phyloP scores from a whole-genome alignment of 768 basidiomycete species.

The Collybiopsis confluens region DNA sequence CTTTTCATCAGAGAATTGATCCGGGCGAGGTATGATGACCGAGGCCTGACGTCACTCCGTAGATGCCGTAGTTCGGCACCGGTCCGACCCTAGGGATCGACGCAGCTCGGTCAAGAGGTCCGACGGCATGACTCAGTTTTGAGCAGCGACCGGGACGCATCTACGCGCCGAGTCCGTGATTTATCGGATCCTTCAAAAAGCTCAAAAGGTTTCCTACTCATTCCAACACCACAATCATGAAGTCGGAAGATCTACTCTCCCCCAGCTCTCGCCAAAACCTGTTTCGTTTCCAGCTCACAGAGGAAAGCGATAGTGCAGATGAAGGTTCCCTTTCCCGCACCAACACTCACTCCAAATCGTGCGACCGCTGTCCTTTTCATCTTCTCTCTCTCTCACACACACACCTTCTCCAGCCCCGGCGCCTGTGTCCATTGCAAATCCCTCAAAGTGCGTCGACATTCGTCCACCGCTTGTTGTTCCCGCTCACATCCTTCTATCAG shows the following conservation, averaged over 20 bases:
- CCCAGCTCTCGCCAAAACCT: too few species aligned
- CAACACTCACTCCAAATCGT: not conserved
- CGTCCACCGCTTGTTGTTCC: not conserved
- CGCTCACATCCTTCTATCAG: conserved; percentile 20
- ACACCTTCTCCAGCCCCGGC: conserved; percentile 45
- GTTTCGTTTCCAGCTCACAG: conserved; percentile 1
- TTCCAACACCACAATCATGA: not conserved
- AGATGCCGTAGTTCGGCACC: too few species aligned
- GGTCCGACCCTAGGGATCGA: too few species aligned
- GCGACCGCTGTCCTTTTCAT: not conserved
- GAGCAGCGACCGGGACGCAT: not conserved
- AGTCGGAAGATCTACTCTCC: conserved; percentile 1
- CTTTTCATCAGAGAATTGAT: too few species aligned
- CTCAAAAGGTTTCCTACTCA: not conserved
- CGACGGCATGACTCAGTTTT: not conserved
- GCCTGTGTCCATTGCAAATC: conserved; percentile 59
- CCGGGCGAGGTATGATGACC: too few species aligned
- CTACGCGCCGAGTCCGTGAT: not conserved
- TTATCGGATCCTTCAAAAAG: not conserved
- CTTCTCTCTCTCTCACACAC: too few species aligned
- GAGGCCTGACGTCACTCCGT: too few species aligned
- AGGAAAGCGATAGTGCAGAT: conserved; percentile 5
- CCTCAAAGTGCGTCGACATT: conserved; percentile 40
- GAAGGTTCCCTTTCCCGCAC: not conserved
- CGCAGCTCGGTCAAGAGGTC: too few species aligned